Percentiles rank a stretch among this genome's conserved stretches.
phyloP scores from a whole-genome alignment of 345 rosid genomes.

The Dipteronia sinensis region DNA sequence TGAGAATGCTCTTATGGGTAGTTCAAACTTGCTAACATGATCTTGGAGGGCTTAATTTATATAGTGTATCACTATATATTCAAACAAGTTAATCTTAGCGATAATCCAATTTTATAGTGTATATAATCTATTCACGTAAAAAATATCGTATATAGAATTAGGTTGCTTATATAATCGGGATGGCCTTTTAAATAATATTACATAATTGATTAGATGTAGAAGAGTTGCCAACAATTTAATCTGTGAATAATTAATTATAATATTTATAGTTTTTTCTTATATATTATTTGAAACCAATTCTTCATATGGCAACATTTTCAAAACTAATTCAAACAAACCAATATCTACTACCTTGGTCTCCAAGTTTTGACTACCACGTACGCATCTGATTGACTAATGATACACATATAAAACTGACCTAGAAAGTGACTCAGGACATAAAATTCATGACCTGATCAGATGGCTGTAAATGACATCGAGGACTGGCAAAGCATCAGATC shows the following conservation, averaged over 20 bases:
- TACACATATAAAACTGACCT: no score
- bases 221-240: no score
- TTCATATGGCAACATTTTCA: neutral
- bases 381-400: neutral
- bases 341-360: conserved; percentile 1
- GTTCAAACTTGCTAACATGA: neutral
- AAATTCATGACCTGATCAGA: neutral
- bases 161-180: no score
- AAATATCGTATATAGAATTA: no score
- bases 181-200: no score
- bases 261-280: no score
- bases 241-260: no score
- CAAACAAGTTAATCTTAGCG: neutral
- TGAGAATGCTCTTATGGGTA: neutral
- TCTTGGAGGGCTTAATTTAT: neutral
- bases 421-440: no score
- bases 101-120: no score
- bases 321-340: conserved; percentile 13
- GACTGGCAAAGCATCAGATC: neutral
- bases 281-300: no score
- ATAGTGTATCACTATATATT: no score
- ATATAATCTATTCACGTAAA: neutral
- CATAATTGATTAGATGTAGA: no score
- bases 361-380: neutral
- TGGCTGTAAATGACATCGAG: neutral